phyloP scores from a whole-genome alignment of 169 alveolate species.

The Eimeria falciformis region DNA sequence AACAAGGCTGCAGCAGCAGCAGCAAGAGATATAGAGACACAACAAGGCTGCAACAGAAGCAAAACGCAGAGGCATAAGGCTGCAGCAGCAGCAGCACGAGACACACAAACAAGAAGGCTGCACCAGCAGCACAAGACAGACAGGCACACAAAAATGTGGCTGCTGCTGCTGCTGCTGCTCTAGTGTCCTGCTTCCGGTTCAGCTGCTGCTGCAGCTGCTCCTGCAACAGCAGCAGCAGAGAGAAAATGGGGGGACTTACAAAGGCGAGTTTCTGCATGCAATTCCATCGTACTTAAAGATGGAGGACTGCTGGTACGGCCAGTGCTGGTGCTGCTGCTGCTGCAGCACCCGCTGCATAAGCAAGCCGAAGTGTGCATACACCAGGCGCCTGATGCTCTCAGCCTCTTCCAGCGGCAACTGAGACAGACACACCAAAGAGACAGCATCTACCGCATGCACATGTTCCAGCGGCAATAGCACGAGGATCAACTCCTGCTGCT shows the following conservation, averaged over 20 bases:
- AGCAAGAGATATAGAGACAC: neutral
- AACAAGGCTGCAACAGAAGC: neutral
- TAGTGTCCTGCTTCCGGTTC: neutral
- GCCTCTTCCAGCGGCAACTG: slow-evolving; percentile 63
- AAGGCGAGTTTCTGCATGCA: slow-evolving; percentile 74
- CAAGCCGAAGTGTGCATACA: slow-evolving; percentile 59
- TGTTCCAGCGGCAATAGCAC: neutral
- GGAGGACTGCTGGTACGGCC: slow-evolving; percentile 65
- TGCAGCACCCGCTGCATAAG: slow-evolving; percentile 75
- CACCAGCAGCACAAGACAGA: no score
- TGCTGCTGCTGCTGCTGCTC: slow-evolving; percentile 13
- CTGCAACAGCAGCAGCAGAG: slow-evolving; percentile 7
- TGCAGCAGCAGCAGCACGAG: no score
- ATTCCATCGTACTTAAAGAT: slow-evolving; percentile 74
- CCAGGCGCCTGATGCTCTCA: neutral
- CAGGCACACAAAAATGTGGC: no score
- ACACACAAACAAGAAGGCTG: no score
- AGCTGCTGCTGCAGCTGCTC: neutral
- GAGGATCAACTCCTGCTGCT: neutral
- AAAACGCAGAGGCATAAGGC: neutral
- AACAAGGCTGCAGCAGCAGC: no score
- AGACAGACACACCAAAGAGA: neutral
- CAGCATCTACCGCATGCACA: slow-evolving; percentile 3
- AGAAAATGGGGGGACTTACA: slow-evolving; percentile 53
- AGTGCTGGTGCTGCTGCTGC: slow-evolving; percentile 71